Percentiles rank a stretch among this genome's conserved stretches.
phyloP scores from a whole-genome alignment of 139 green algal species.

The Picochlorum sp. region DNA sequence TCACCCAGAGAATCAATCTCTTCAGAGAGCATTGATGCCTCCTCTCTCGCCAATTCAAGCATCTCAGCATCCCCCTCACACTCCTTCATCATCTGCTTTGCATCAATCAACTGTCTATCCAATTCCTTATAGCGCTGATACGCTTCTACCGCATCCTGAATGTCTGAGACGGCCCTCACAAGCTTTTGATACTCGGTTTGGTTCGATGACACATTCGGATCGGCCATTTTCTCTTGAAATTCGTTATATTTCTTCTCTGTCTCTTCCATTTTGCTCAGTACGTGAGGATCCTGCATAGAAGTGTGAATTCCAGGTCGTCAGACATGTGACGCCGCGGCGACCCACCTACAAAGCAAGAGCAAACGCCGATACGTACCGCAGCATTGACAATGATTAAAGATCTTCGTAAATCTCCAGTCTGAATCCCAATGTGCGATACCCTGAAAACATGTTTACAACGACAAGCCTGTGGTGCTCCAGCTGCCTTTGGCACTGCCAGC shows the following conservation, averaged over 20 bases:
- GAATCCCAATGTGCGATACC: no score
- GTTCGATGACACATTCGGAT: slow-evolving; percentile 60
- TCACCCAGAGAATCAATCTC: slow-evolving; percentile 39
- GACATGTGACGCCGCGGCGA: no score
- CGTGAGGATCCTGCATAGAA: slow-evolving; percentile 37
- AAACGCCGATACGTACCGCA: no score
- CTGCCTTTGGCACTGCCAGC: no score
- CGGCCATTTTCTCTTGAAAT: slow-evolving; percentile 66
- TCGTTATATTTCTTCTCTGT: slow-evolving; percentile 28
- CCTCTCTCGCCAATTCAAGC: slow-evolving; percentile 58
- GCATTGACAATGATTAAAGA: no score
- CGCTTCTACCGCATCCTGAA: slow-evolving; percentile 52
- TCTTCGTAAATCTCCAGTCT: no score
- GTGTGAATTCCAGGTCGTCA: neutral
- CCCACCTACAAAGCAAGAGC: no score
- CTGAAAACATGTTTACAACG: no score
- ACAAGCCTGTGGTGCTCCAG: no score
- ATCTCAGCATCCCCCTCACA: slow-evolving; percentile 59
- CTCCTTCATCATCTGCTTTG: slow-evolving; percentile 57
- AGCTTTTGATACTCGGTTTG: slow-evolving; percentile 67
- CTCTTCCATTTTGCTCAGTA: slow-evolving; percentile 46
- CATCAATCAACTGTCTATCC: slow-evolving; percentile 49
- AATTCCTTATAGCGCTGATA: slow-evolving; percentile 49
- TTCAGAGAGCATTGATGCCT: slow-evolving; percentile 33
- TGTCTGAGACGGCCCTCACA: slow-evolving; percentile 59